These are phyloP conservation scores for Actinidia chinensis DNA, from an alignment of 179 eudicot genomes.

Conservation along the genomic window DNA sequence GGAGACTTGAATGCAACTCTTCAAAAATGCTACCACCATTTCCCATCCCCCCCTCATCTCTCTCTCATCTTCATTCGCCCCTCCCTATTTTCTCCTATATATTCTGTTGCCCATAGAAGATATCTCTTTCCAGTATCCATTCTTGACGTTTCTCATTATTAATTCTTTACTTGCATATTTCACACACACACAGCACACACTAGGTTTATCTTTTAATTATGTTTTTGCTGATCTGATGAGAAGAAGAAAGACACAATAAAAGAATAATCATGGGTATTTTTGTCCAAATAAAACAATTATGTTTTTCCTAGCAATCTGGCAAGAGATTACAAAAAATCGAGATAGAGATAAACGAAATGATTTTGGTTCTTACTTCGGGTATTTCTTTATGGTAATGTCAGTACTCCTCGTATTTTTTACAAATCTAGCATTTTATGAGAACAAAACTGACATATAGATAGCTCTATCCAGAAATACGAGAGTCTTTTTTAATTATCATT, in stretches of 20 bases:
- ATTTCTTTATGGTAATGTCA: no score
- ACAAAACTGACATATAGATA: no score
- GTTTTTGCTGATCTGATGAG: neutral
- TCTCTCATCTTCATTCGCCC: neutral
- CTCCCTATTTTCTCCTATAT: neutral
- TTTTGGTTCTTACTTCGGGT: no score
- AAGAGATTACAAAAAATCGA: no score
- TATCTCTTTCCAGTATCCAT: slow-evolving; percentile 2
- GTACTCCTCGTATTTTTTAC: no score
- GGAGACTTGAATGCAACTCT: slow-evolving; percentile 22
- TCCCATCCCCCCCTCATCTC: neutral
- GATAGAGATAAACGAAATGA: no score
- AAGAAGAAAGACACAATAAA: neutral
- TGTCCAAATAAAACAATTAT: no score
- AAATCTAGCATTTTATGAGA: no score
- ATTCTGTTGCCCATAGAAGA: slow-evolving; percentile 8
- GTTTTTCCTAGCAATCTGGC: no score
- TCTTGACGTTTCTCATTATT: neutral
- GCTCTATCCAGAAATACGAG: no score
- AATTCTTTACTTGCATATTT: neutral
- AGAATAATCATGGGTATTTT: no score
- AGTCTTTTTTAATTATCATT: no score
- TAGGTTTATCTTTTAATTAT: neutral
- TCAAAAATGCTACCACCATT: slow-evolving; percentile 10
- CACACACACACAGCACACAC: neutral